Evolutionary conservation across 1,284 basidiomycete genomes (phyloP).

Genomic region (Athelia sp.): DNA sequence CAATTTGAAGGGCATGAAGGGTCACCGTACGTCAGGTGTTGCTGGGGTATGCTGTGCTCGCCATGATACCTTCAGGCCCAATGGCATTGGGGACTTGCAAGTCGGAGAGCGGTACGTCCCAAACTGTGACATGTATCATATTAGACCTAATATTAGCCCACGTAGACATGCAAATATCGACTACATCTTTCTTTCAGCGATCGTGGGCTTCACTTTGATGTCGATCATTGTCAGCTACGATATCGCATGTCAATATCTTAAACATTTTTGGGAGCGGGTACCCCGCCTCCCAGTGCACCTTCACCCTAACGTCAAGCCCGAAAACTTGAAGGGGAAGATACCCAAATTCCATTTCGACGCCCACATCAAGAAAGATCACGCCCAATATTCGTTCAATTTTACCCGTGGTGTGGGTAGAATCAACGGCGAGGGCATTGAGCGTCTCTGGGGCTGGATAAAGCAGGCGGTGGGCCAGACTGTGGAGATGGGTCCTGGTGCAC

Average conservation of each 20-base stretch:
- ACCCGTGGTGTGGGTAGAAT: neutral
- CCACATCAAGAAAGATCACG: neutral
- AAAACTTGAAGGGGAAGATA: neutral
- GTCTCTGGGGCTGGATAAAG: neutral
- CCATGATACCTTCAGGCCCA: conserved; percentile 11
- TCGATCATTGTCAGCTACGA: neutral
- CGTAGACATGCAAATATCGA: neutral
- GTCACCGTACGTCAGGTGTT: conserved; percentile 12
- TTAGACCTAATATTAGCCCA: neutral
- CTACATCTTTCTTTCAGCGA: neutral
- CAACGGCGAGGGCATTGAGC: neutral
- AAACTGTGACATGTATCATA: too few relatives aligned
- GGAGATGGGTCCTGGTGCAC: neutral
- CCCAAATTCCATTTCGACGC: neutral
- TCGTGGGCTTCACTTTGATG: neutral
- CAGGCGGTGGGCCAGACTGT: neutral
- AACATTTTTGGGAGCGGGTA: neutral
- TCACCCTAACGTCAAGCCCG: neutral
- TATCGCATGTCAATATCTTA: neutral
- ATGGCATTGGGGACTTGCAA: conserved; percentile 17
- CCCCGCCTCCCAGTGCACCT: neutral
- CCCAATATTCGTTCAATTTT: neutral
- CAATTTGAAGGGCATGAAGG: conserved; percentile 13
- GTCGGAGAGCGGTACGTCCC: conserved; percentile 1
- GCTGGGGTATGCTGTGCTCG: conserved; percentile 13